Evolutionary conservation across 169 alveolate genomes (phyloP).

Genomic region (Plasmodium inui): DNA sequence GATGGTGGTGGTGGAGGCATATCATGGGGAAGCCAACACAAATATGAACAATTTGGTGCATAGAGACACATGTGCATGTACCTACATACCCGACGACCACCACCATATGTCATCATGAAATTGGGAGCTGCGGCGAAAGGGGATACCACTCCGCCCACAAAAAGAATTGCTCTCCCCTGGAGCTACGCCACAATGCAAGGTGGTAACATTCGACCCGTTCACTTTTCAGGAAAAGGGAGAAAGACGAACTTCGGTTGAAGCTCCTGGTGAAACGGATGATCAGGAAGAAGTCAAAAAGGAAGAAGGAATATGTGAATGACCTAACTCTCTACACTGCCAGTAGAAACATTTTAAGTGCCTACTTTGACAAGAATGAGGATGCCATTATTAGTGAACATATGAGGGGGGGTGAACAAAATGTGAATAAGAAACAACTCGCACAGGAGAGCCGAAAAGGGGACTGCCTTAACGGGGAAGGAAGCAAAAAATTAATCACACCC

Average conservation of each 20-base stretch:
- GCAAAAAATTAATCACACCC: not conserved
- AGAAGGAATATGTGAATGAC: constrained; percentile 2
- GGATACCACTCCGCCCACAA: not conserved
- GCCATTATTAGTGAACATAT: constrained; percentile 8
- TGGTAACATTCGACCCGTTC: not conserved
- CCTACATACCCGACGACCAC: not conserved
- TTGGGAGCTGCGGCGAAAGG: not conserved
- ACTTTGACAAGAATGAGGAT: not conserved
- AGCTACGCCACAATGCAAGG: not conserved
- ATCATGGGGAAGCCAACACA: not conserved
- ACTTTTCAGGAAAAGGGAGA: constrained; percentile 27
- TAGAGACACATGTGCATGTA: not conserved
- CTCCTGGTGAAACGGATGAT: not conserved
- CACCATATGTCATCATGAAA: not conserved
- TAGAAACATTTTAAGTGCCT: constrained; percentile 9
- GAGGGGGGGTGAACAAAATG: not conserved
- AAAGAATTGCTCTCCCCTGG: not conserved
- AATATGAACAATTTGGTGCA: not conserved
- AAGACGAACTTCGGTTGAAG: not conserved
- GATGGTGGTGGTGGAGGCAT: not conserved
- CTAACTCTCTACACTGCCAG: constrained; percentile 19
- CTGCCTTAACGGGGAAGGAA: not conserved
- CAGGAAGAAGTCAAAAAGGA: not conserved
- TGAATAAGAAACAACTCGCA: not conserved
- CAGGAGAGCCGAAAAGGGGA: not conserved